Evolutionary conservation across 352 stramenopile genomes (phyloP).

Genomic region (Pythium angustatum): DNA sequence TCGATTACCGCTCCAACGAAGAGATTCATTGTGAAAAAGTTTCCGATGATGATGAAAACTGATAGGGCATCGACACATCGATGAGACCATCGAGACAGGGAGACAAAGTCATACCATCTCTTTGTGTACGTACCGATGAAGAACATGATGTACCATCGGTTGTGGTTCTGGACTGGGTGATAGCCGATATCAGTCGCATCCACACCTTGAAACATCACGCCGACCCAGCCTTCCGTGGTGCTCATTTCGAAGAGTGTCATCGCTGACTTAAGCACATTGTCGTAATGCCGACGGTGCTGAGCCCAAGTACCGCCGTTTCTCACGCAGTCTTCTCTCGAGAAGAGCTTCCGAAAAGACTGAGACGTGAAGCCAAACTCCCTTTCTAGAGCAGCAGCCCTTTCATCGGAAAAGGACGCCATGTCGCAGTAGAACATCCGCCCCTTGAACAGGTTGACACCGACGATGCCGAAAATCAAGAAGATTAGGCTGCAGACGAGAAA

Average conservation of each 20-base stretch:
- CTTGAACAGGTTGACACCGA: conserved; percentile 79
- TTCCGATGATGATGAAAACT: conserved; percentile 85
- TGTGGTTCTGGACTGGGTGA: conserved; percentile 76
- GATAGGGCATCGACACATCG: not conserved
- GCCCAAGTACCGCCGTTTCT: conserved; percentile 33
- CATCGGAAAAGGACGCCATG: conserved; percentile 38
- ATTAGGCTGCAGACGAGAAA: conserved; percentile 88
- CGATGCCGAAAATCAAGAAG: conserved; percentile 85
- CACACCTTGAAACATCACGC: conserved; percentile 78
- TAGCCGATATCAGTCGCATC: conserved; percentile 65
- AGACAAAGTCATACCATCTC: not conserved
- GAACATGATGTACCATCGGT: conserved; percentile 63
- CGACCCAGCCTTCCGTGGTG: conserved; percentile 84
- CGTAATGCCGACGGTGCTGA: conserved; percentile 51
- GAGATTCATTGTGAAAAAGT: conserved; percentile 88
- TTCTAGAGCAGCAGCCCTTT: conserved; percentile 29
- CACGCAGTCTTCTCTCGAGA: conserved; percentile 39
- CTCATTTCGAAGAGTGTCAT: conserved; percentile 83
- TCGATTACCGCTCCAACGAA: conserved; percentile 90
- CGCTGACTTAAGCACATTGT: conserved; percentile 60
- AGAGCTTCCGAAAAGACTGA: conserved; percentile 45
- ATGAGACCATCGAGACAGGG: not conserved
- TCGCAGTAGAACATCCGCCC: conserved; percentile 77
- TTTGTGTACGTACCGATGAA: conserved; percentile 57
- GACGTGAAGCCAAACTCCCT: conserved; percentile 39